These are phyloP conservation scores for Moesziomyces aphidis DNA, from an alignment of 1,284 basidiomycete genomes.

Conservation along the genomic window DNA sequence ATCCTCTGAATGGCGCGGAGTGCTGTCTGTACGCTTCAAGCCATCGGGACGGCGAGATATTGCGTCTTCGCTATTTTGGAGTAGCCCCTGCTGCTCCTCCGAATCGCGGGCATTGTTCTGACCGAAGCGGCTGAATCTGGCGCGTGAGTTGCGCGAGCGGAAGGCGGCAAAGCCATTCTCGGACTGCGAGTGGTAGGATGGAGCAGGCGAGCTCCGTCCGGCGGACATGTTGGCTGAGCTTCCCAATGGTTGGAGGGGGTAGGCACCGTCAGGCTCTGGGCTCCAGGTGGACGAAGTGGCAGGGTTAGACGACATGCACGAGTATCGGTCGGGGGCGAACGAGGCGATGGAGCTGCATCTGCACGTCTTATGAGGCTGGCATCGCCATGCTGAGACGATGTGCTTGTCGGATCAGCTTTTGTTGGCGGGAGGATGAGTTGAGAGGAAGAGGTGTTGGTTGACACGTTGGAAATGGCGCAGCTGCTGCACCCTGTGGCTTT, in stretches of 20 bases:
- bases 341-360: constrained; percentile 3
- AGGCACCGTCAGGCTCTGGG: constrained; percentile 19
- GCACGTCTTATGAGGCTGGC: background rate
- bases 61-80: constrained; percentile 33
- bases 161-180: constrained; percentile 42
- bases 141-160: constrained; percentile 35
- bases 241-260: constrained; percentile 18
- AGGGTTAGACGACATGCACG: constrained; percentile 38
- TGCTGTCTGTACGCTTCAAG: constrained; percentile 20
- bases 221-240: constrained; percentile 25
- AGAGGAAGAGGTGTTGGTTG: constrained; percentile 1
- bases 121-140: constrained; percentile 43
- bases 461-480: background rate
- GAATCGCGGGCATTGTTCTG: constrained; percentile 45
- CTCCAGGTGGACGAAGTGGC: constrained; percentile 13
- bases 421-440: background rate
- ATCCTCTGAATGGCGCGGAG: constrained; percentile 38
- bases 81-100: constrained; percentile 47
- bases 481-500: constrained; percentile 3
- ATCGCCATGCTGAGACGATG: constrained; percentile 3
- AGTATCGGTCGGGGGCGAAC: constrained; percentile 3
- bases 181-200: constrained; percentile 34
- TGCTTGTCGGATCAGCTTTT: background rate
- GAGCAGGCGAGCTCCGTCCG: constrained; percentile 37
- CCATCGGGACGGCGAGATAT: background rate